Percentiles rank a stretch among this genome's conserved stretches.
Conservation (phyloP, 257 asterid genomes). For the Hygrophila difformis region DNA sequence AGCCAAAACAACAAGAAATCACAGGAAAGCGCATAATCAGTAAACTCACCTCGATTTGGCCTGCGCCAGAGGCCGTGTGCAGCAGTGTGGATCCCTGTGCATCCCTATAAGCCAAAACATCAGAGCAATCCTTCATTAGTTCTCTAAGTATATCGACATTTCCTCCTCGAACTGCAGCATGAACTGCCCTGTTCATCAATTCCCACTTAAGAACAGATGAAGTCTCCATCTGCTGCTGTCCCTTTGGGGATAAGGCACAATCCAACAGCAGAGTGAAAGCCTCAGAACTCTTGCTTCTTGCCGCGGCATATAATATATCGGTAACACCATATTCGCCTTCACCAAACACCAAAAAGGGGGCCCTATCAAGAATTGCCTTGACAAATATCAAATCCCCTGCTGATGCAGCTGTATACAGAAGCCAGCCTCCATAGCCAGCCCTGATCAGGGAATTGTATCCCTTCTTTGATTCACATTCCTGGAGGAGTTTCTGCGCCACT, state of each 20-base stretch:
- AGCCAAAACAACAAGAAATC: too few relatives aligned
- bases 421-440: conserved; percentile 81
- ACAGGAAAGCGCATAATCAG: background rate
- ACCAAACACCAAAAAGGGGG: conserved; percentile 45
- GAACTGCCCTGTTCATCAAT: conserved; percentile 54
- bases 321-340: conserved; percentile 69
- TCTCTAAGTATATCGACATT: conserved; percentile 39
- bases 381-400: conserved; percentile 54
- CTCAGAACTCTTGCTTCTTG: conserved; percentile 48
- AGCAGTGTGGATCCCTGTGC: conserved; percentile 44
- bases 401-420: conserved; percentile 61
- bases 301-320: conserved; percentile 58
- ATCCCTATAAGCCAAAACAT: conserved; percentile 48
- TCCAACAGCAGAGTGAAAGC: conserved; percentile 46
- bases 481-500: conserved; percentile 61
- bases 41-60: conserved; percentile 57
- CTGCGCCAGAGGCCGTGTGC: conserved; percentile 59
- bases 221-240: conserved; percentile 16
- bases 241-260: conserved; percentile 16
- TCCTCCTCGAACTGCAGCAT: conserved; percentile 73
- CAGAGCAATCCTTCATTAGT: conserved; percentile 30
- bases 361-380: conserved; percentile 31
- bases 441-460: conserved; percentile 37
- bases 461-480: conserved; percentile 40
- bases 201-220: conserved; percentile 33